A percentile compares a stretch with the other conserved stretches of the same genome.
phyloP scores from a whole-genome alignment of 1,139 yeast genomes.

The Suzukiozyma palmioleophila region DNA sequence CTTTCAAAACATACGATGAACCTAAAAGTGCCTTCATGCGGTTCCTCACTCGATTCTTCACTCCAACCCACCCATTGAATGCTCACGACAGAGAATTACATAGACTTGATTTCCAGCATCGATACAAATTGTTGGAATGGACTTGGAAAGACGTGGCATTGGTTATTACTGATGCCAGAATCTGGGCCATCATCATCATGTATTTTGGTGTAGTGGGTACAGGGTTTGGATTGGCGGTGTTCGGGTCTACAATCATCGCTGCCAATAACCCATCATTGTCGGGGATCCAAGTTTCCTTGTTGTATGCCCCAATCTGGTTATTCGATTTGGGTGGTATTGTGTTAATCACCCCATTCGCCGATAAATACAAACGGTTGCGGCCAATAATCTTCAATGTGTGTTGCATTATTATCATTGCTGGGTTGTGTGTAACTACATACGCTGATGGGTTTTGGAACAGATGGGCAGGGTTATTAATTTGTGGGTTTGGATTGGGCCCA shows the following conservation, averaged over 20 bases:
- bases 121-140: constrained; percentile 47
- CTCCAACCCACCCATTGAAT: constrained; percentile 50
- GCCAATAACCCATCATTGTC: constrained; percentile 59
- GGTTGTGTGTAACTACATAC: constrained; percentile 71
- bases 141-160: constrained; percentile 51
- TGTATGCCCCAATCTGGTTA: constrained; percentile 88
- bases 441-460: constrained; percentile 72
- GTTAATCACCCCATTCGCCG: constrained; percentile 75
- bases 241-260: constrained; percentile 77
- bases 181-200: constrained; percentile 83
- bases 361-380: constrained; percentile 54
- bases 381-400: constrained; percentile 60
- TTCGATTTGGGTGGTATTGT: constrained; percentile 80
- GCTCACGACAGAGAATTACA: constrained; percentile 54
- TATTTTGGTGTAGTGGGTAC: constrained; percentile 91
- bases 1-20: constrained; percentile 18
- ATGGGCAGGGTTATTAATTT: constrained; percentile 74
- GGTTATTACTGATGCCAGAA: constrained; percentile 59
- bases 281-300: constrained; percentile 66
- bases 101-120: constrained; percentile 54
- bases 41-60: constrained; percentile 22
- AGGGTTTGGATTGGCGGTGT: constrained; percentile 80
- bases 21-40: constrained; percentile 12
- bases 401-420: constrained; percentile 63
- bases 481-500: constrained; percentile 87